A percentile compares a stretch with the other conserved stretches of the same genome.
phyloP scores from a whole-genome alignment of 2,329 filamentous ascomycete genomes.

The Penicillium olsonii region DNA sequence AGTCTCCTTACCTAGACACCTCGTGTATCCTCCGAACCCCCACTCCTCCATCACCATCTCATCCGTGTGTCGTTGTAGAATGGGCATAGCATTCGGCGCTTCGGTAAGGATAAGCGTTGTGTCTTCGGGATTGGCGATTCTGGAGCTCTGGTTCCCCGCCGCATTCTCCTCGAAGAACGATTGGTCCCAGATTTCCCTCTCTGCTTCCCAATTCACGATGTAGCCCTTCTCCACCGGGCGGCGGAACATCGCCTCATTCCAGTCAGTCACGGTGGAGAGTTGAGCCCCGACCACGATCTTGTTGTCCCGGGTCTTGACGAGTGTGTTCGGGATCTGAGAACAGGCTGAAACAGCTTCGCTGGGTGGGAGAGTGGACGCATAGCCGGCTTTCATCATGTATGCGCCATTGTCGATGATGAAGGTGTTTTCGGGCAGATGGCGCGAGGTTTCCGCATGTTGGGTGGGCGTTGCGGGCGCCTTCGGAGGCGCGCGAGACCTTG shows the following conservation, averaged over 20 bases:
- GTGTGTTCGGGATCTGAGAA: slow-evolving; percentile 78
- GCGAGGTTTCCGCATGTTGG: slow-evolving; percentile 39
- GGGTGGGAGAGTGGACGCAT: slow-evolving; percentile 53
- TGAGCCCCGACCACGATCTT: slow-evolving; percentile 79
- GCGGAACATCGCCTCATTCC: slow-evolving; percentile 83
- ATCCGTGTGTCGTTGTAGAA: slow-evolving; percentile 85
- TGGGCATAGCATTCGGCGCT: slow-evolving; percentile 77
- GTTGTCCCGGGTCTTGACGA: slow-evolving; percentile 78
- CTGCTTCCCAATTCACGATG: slow-evolving; percentile 92
- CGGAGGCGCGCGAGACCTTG: slow-evolving; percentile 39
- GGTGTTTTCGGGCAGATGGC: slow-evolving; percentile 60
- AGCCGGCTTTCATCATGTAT: slow-evolving; percentile 87
- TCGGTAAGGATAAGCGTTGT: slow-evolving; percentile 86
- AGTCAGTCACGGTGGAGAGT: slow-evolving; percentile 75
- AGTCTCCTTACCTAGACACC: slow-evolving; percentile 62
- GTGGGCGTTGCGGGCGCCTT: slow-evolving; percentile 54
- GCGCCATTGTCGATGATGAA: slow-evolving; percentile 94
- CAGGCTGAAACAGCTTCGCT: slow-evolving; percentile 52
- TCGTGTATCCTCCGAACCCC: slow-evolving; percentile 82
- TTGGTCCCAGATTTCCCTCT: slow-evolving; percentile 94
- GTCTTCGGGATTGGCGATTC: slow-evolving; percentile 65
- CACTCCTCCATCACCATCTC: slow-evolving; percentile 98
- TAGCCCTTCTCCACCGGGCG: slow-evolving; percentile 93
- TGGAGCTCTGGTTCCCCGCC: slow-evolving; percentile 53
- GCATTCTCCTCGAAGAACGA: slow-evolving; percentile 71